Conservation (phyloP, 202 grass and related monocot genomes). For the Bolboschoenoplectus hybrid region DNA sequence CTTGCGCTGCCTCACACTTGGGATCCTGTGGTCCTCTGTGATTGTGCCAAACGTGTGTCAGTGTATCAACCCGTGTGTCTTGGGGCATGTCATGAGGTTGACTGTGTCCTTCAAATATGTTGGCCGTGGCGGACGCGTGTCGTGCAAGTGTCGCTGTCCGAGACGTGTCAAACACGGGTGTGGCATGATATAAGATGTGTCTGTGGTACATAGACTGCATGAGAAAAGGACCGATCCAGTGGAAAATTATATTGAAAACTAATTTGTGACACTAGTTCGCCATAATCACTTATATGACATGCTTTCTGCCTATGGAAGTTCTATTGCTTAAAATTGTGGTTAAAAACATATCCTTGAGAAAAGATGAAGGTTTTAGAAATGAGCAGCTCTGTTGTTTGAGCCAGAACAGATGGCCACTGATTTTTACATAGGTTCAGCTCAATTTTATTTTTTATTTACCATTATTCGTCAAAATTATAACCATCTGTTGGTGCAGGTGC, state of each 20-base stretch:
- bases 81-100: too few relatives aligned
- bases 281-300: constrained; percentile 2
- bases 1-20: too few relatives aligned
- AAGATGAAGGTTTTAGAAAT: background rate
- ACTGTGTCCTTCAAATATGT: too few relatives aligned
- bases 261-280: background rate
- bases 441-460: constrained; percentile 20
- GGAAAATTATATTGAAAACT: background rate
- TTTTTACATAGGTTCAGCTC: background rate
- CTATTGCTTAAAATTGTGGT: background rate
- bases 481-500: constrained; percentile 49
- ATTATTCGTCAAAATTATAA: constrained; percentile 18
- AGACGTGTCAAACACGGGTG: too few relatives aligned
- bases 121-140: too few relatives aligned
- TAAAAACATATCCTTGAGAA: background rate
- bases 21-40: too few relatives aligned
- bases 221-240: background rate
- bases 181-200: too few relatives aligned
- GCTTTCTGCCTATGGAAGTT: background rate
- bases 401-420: background rate
- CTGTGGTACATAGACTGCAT: background rate
- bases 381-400: constrained; percentile 26
- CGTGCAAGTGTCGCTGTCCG: too few relatives aligned
- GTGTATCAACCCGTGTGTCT: too few relatives aligned
- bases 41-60: too few relatives aligned